phyloP scores from a whole-genome alignment of 768 basidiomycete genomes.

The Collybia sordida region DNA sequence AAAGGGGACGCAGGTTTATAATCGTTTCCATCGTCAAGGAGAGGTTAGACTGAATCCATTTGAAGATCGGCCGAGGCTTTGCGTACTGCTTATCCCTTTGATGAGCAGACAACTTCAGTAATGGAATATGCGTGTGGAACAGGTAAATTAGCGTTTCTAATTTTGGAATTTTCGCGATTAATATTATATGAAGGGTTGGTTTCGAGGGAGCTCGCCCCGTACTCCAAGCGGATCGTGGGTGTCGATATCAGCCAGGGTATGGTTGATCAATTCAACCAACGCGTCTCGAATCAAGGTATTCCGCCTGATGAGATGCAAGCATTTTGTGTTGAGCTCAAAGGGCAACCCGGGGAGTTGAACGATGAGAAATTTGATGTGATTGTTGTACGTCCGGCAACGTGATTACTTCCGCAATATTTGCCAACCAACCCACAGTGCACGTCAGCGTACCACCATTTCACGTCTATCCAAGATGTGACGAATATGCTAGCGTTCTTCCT shows the following conservation, averaged over 20 bases:
- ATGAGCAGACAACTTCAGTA: slow-evolving; percentile 52
- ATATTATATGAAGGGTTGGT: slow-evolving; percentile 48
- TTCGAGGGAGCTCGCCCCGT: slow-evolving; percentile 57
- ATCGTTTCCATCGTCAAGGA: slow-evolving; percentile 3
- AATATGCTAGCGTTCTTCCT: slow-evolving; percentile 52
- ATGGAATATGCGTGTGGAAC: slow-evolving; percentile 80
- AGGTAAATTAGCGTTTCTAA: slow-evolving; percentile 35
- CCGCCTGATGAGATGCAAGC: slow-evolving; percentile 66
- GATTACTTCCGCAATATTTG: not conserved
- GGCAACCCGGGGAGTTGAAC: slow-evolving; percentile 43
- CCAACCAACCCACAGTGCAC: slow-evolving; percentile 46
- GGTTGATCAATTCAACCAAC: slow-evolving; percentile 65
- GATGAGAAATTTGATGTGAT: slow-evolving; percentile 66
- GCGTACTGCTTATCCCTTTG: slow-evolving; percentile 43
- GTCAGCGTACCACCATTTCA: slow-evolving; percentile 67
- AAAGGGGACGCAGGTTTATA: slow-evolving; percentile 6
- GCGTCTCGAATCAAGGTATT: slow-evolving; percentile 61
- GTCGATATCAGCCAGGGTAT: slow-evolving; percentile 74
- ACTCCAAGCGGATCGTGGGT: slow-evolving; percentile 65
- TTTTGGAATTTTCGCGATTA: not conserved
- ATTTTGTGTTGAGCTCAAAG: slow-evolving; percentile 50
- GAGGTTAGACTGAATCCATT: not conserved
- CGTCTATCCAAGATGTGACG: slow-evolving; percentile 50
- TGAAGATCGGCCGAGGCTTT: slow-evolving; percentile 37
- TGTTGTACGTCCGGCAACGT: slow-evolving; percentile 45